A percentile compares a stretch with the other conserved stretches of the same genome.
phyloP scores from a whole-genome alignment of 2,329 filamentous ascomycete genomes.

The Fusarium veterinarium region DNA sequence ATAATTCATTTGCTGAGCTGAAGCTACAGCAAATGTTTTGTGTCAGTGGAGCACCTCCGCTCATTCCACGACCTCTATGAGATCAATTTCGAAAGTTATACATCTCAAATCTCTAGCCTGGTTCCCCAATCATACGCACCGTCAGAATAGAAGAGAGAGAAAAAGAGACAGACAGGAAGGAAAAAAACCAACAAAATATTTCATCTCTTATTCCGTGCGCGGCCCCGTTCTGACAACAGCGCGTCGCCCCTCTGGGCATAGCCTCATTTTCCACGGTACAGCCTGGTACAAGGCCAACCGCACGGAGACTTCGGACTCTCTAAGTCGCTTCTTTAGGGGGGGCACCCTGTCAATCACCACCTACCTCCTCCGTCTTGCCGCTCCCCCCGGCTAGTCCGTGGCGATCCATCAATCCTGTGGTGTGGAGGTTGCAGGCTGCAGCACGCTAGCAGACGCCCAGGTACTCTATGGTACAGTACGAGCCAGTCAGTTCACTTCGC shows the following conservation, averaged over 20 bases:
- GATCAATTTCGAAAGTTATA: neutral
- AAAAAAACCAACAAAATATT: slow-evolving; percentile 15
- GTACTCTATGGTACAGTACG: slow-evolving; percentile 35
- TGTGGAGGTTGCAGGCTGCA: slow-evolving; percentile 42
- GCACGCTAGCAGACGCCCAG: slow-evolving; percentile 34
- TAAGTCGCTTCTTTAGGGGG: slow-evolving; percentile 22
- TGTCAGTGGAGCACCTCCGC: slow-evolving; percentile 20
- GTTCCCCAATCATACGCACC: neutral
- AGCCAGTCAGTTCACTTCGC: slow-evolving; percentile 14
- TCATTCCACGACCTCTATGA: neutral
- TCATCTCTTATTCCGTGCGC: slow-evolving; percentile 16
- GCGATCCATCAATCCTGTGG: slow-evolving; percentile 38
- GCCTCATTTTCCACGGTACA: slow-evolving; percentile 30
- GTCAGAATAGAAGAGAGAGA: neutral
- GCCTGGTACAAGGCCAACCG: slow-evolving; percentile 12
- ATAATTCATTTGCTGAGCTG: slow-evolving; percentile 3
- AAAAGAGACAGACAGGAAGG: neutral
- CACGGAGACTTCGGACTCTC: slow-evolving; percentile 33
- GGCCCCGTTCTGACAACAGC: slow-evolving; percentile 30
- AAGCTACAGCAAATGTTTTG: neutral
- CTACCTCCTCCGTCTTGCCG: slow-evolving; percentile 24
- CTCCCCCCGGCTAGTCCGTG: slow-evolving; percentile 41
- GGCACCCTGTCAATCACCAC: slow-evolving; percentile 37
- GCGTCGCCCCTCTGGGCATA: slow-evolving; percentile 25
- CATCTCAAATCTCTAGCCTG: neutral